Evolutionary conservation across 176 grass and related monocot species (phyloP).

Genomic region (Aegilops longissima): DNA sequence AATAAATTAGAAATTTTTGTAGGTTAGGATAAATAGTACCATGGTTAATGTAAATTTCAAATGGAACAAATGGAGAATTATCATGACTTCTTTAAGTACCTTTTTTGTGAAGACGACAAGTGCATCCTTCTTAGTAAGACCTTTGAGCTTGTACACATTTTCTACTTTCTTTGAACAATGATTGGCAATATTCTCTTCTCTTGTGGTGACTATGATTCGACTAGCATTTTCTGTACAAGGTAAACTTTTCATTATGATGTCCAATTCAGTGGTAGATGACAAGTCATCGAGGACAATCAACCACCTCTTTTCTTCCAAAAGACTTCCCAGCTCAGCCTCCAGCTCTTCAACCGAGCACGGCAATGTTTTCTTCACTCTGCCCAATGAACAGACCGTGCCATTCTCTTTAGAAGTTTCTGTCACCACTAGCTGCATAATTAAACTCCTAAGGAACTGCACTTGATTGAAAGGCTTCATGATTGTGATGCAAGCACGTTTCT

Average conservation of each 20-base stretch:
- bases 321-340: neutral
- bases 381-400: too few species aligned
- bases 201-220: constrained; percentile 29
- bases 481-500: neutral
- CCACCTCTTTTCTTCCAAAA: neutral
- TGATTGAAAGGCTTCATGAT: neutral
- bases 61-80: neutral
- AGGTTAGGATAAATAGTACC: neutral
- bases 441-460: neutral
- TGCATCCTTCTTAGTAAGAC: neutral
- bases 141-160: neutral
- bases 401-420: too few species aligned
- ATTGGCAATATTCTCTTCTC: neutral
- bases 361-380: too few species aligned
- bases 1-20: neutral
- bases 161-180: neutral
- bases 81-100: neutral
- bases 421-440: neutral
- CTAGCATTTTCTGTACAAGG: neutral
- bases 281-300: neutral
- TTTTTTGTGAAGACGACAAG: neutral
- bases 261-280: neutral
- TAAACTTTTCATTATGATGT: neutral
- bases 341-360: neutral
- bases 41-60: neutral